A percentile compares a stretch with the other conserved stretches of the same genome.
phyloP scores from a whole-genome alignment of 2,329 filamentous ascomycete species.

The Xylariaceae sp. region DNA sequence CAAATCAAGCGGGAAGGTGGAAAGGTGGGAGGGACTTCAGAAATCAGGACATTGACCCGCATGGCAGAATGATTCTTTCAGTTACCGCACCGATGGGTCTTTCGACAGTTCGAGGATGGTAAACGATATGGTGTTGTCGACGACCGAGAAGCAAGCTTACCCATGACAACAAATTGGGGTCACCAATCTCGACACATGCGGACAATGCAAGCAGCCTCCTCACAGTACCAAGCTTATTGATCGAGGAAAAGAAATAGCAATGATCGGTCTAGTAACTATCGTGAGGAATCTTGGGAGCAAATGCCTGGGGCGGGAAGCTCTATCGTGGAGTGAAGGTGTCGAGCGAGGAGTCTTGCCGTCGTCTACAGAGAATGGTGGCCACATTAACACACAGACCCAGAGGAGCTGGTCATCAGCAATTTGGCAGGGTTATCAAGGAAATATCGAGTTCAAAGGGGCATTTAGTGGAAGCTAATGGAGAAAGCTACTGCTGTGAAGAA shows the following conservation, averaged over 20 bases:
- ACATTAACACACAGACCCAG: conserved; percentile 16
- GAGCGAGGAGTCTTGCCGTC: too few species aligned
- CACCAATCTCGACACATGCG: conserved; percentile 14
- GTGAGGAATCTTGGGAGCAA: conserved; percentile 5
- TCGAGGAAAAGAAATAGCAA: conserved; percentile 5
- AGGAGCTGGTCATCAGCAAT: conserved; percentile 8
- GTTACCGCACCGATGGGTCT: too few species aligned
- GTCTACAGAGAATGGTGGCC: conserved; percentile 4
- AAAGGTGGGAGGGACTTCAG: neutral
- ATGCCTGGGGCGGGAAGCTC: conserved; percentile 1
- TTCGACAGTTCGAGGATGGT: too few species aligned
- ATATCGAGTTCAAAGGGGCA: neutral
- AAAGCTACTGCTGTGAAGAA: conserved; percentile 4
- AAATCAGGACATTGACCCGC: neutral
- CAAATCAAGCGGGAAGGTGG: neutral
- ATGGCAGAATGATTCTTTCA: too few species aligned
- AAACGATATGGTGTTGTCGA: neutral
- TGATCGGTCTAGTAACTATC: conserved; percentile 8
- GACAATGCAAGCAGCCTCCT: conserved; percentile 19
- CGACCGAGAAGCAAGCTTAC: conserved; percentile 12
- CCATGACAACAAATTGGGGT: conserved; percentile 24
- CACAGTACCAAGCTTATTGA: conserved; percentile 5
- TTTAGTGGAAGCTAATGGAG: too few species aligned
- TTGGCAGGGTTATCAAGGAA: conserved; percentile 4
- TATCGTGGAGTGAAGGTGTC: conserved; percentile 5